Conservation (phyloP, 1,284 basidiomycete species). For the Pascua sp. region DNA sequence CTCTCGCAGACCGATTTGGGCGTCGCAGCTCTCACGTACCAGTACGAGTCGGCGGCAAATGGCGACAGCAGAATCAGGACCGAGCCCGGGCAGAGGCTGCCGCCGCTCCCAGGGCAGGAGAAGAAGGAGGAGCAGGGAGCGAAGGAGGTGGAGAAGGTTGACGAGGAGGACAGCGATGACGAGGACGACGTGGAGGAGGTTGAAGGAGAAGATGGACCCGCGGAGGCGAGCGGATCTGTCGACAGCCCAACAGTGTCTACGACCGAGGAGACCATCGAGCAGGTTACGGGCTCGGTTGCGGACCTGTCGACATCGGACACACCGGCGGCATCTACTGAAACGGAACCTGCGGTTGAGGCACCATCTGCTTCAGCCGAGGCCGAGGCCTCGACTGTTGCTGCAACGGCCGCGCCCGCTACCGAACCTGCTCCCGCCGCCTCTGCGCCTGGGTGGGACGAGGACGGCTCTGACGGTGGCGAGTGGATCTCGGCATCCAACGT, state of each 20-base stretch:
- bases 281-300: slow-evolving; percentile 4
- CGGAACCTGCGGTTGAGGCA: too few species aligned
- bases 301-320: slow-evolving; percentile 5
- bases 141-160: slow-evolving; percentile 10
- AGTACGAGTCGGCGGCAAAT: slow-evolving; percentile 61
- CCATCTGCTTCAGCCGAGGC: neutral
- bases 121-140: slow-evolving; percentile 47
- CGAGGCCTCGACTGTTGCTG: slow-evolving; percentile 27
- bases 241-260: slow-evolving; percentile 4
- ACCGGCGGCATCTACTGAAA: too few species aligned
- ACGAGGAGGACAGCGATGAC: slow-evolving; percentile 50
- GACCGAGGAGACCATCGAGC: slow-evolving; percentile 14
- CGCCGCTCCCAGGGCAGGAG: slow-evolving; percentile 1
- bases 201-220: slow-evolving; percentile 9
- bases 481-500: slow-evolving; percentile 97
- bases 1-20: slow-evolving; percentile 88
- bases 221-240: neutral
- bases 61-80: slow-evolving; percentile 53
- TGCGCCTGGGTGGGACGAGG: slow-evolving; percentile 39
- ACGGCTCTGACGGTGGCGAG: slow-evolving; percentile 79
- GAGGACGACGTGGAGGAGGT: slow-evolving; percentile 21
- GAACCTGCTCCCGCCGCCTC: neutral
- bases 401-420: slow-evolving; percentile 3
- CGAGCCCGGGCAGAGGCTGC: slow-evolving; percentile 51
- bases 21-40: slow-evolving; percentile 83